phyloP scores from a whole-genome alignment of 2,329 filamentous ascomycete species.

The Incumbomyces delicatus region DNA sequence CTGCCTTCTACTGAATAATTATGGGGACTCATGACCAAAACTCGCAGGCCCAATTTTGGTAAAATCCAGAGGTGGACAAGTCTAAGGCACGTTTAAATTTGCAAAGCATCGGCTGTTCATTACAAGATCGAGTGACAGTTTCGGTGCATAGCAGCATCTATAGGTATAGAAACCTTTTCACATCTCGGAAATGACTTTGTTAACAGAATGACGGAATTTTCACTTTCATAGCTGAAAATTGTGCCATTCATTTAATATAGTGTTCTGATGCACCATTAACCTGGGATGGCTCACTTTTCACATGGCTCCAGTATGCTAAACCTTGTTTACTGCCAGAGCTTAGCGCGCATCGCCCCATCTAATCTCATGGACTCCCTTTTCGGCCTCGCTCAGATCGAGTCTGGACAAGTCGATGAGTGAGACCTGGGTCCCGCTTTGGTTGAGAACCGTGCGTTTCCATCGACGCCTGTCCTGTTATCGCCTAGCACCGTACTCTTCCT shows the following conservation, averaged over 20 bases:
- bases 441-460: conserved; percentile 7
- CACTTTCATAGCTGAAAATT: background rate
- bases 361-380: conserved; percentile 7
- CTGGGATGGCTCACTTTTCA: background rate
- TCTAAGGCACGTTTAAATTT: too few relatives aligned
- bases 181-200: too few relatives aligned
- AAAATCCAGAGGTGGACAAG: too few relatives aligned
- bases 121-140: too few relatives aligned
- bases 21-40: too few relatives aligned
- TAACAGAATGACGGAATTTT: too few relatives aligned
- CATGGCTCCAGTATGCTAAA: conserved; percentile 2
- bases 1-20: background rate
- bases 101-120: too few relatives aligned
- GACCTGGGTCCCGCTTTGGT: conserved; percentile 5
- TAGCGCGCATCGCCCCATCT: conserved; percentile 3
- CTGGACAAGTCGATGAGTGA: conserved; percentile 8
- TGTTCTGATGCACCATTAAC: too few relatives aligned
- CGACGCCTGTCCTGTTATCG: conserved; percentile 6
- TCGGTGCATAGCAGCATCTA: too few relatives aligned
- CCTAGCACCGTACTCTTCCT: conserved; percentile 1
- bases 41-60: background rate
- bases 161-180: too few relatives aligned
- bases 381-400: conserved; percentile 7
- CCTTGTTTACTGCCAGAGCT: background rate
- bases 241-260: background rate